Percentiles rank a stretch among this genome's conserved stretches.
phyloP scores from a whole-genome alignment of 305 asterid genomes.

The Solanum aculeatissimum region DNA sequence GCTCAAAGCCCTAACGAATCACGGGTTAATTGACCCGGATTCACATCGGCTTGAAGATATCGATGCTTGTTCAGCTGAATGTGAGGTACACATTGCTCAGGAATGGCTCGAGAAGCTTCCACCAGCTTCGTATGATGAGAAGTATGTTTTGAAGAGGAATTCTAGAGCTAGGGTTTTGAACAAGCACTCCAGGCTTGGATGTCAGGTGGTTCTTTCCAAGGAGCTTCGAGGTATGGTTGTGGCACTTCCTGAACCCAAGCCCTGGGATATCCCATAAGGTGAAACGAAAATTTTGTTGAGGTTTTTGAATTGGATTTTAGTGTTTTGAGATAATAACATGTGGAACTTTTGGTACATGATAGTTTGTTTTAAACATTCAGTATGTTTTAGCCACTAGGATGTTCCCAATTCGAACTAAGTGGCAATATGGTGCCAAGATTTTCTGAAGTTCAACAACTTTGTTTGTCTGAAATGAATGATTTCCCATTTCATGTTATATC shows the following conservation, averaged over 20 bases:
- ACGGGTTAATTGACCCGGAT: conserved; percentile 68
- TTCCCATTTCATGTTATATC: background rate
- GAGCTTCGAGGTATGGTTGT: conserved; percentile 96
- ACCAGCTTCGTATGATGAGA: conserved; percentile 49
- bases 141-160: conserved; percentile 67
- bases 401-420: background rate
- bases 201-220: conserved; percentile 66
- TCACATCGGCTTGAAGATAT: conserved; percentile 88
- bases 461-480: background rate
- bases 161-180: conserved; percentile 48
- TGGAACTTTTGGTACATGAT: background rate
- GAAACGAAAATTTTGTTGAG: background rate
- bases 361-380: background rate
- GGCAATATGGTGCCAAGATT: background rate
- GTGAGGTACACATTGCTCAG: conserved; percentile 92
- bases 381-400: background rate
- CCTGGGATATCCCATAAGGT: conserved; percentile 80
- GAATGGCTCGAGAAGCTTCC: conserved; percentile 94
- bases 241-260: conserved; percentile 75
- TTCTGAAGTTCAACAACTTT: background rate
- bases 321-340: background rate
- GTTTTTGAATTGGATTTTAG: background rate
- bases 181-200: conserved; percentile 83
- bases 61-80: conserved; percentile 87
- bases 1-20: conserved; percentile 61